phyloP scores from a whole-genome alignment of 352 stramenopile genomes.

The Blastocystis sp. region DNA sequence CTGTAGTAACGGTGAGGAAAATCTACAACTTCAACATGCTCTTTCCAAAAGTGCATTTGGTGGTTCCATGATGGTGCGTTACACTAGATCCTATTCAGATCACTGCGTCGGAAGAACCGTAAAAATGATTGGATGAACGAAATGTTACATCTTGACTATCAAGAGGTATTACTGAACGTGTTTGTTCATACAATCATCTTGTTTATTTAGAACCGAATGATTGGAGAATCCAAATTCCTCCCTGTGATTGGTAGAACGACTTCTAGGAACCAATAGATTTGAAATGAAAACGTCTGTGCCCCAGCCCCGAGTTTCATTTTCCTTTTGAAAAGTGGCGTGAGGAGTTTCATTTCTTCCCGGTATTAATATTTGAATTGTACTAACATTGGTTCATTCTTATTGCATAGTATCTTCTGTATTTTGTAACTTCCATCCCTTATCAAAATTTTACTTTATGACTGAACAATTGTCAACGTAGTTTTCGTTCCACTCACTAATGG shows the following conservation, averaged over 20 bases:
- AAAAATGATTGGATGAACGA: background rate
- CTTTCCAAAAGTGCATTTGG: background rate
- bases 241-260: background rate
- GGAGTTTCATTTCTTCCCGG: constrained; percentile 45
- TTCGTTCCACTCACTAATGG: background rate
- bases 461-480: background rate
- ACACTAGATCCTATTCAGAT: background rate
- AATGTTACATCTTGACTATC: background rate
- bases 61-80: background rate
- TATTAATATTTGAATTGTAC: constrained; percentile 57
- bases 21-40: background rate
- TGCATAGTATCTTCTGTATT: background rate
- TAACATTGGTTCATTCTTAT: background rate
- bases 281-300: background rate
- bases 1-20: too few relatives aligned
- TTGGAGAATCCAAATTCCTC: background rate
- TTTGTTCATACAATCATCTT: background rate
- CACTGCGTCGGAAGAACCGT: background rate
- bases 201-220: constrained; percentile 9
- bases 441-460: background rate
- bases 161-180: background rate
- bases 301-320: constrained; percentile 19
- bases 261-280: background rate
- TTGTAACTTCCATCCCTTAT: background rate
- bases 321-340: constrained; percentile 65